A percentile compares a stretch with the other conserved stretches of the same genome.
Conservation (phyloP, 1,284 basidiomycete genomes). For the Phenoliferia sp. region DNA sequence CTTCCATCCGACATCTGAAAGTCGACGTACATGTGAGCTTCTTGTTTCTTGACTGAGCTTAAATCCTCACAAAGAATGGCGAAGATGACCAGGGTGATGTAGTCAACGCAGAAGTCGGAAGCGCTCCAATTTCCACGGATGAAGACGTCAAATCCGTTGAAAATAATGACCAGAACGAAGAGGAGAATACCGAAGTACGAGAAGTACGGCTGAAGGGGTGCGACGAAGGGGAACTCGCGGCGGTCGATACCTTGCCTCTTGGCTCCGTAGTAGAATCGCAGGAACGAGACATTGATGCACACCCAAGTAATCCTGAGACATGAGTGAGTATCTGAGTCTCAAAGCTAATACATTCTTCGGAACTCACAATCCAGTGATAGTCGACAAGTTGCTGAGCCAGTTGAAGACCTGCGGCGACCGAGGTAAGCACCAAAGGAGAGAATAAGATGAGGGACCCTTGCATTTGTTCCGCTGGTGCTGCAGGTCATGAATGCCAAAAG, state of each 20-base stretch:
- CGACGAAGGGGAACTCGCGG: conserved; percentile 52
- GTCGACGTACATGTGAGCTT: background rate
- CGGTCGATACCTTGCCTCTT: conserved; percentile 57
- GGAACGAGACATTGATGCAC: conserved; percentile 64
- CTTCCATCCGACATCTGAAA: conserved; percentile 18
- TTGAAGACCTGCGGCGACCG: too few species aligned
- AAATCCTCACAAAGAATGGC: background rate
- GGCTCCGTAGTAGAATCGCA: conserved; percentile 65
- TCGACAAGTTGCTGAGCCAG: conserved; percentile 35
- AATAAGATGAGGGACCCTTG: too few species aligned
- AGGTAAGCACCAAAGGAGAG: too few species aligned
- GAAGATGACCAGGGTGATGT: background rate
- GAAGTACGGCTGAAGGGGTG: conserved; percentile 43
- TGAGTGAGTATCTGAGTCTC: too few species aligned
- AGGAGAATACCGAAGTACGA: conserved; percentile 31
- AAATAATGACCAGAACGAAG: background rate
- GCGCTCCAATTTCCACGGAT: background rate
- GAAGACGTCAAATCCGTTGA: conserved; percentile 7
- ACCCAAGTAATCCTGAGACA: conserved; percentile 51
- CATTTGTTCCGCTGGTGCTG: conserved; percentile 33
- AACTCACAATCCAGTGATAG: conserved; percentile 55
- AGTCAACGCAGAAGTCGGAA: background rate
- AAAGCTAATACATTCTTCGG: too few species aligned
- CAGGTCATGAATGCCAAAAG: conserved; percentile 53
- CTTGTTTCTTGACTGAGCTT: background rate